Percentiles rank a stretch among this genome's conserved stretches.
These are phyloP conservation scores for Irpex sp. DNA, from an alignment of 1,284 basidiomycete genomes.

Conservation along the genomic window DNA sequence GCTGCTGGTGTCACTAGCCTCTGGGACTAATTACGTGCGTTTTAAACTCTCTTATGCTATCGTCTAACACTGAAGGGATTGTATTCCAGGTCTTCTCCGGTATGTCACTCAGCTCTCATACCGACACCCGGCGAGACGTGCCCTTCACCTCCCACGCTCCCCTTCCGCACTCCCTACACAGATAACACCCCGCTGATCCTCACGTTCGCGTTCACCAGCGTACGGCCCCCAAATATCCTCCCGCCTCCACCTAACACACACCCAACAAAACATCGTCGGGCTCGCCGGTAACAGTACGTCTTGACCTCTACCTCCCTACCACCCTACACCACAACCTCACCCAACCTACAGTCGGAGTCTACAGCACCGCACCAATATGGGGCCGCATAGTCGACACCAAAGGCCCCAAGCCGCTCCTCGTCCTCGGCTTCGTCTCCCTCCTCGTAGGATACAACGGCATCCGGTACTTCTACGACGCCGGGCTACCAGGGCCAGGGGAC, in stretches of 20 bases:
- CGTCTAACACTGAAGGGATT: background rate
- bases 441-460: conserved; percentile 66
- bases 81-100: conserved; percentile 46
- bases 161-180: too few species aligned
- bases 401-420: conserved; percentile 52
- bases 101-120: conserved; percentile 20
- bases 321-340: background rate
- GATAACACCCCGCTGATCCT: background rate
- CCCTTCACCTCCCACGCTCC: background rate
- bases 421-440: conserved; percentile 44
- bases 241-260: conserved; percentile 66
- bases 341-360: conserved; percentile 56
- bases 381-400: conserved; percentile 61
- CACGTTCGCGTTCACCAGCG: conserved; percentile 35
- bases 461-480: conserved; percentile 52
- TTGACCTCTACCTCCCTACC: too few species aligned
- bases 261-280: conserved; percentile 70
- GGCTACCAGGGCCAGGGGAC: conserved; percentile 27
- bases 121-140: background rate
- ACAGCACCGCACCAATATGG: conserved; percentile 58
- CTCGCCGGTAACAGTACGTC: conserved; percentile 62
- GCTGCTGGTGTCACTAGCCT: conserved; percentile 50
- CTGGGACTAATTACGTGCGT: conserved; percentile 70
- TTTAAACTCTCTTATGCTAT: background rate
- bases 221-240: conserved; percentile 77